These are phyloP conservation scores for Pseudohyphozyma bogoriensis DNA, from an alignment of 768 basidiomycete genomes.

Conservation along the genomic window DNA sequence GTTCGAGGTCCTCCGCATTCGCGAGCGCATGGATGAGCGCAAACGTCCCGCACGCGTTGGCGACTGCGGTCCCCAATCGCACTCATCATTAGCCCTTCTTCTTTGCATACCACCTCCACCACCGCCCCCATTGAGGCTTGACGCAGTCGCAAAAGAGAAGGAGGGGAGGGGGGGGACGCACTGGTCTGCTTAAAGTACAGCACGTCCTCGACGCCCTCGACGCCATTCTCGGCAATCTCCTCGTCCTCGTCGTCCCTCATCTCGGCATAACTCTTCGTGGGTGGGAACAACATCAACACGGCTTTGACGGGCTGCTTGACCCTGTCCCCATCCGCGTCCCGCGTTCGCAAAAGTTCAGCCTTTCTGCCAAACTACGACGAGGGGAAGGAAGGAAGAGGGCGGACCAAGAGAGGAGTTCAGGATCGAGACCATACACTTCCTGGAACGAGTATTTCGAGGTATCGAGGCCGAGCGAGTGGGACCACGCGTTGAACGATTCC, in stretches of 20 bases:
- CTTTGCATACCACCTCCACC: not conserved
- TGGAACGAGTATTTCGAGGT: slow-evolving; percentile 12
- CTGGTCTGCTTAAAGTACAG: slow-evolving; percentile 77
- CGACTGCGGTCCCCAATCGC: slow-evolving; percentile 43
- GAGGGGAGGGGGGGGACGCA: not conserved
- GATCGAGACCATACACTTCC: slow-evolving; percentile 27
- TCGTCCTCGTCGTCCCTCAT: slow-evolving; percentile 42
- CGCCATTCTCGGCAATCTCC: slow-evolving; percentile 53
- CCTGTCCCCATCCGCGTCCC: too few relatives aligned
- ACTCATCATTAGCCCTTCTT: not conserved
- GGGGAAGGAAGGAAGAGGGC: too few relatives aligned
- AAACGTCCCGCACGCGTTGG: slow-evolving; percentile 81
- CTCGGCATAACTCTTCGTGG: slow-evolving; percentile 39
- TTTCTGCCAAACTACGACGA: too few relatives aligned
- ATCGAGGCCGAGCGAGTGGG: slow-evolving; percentile 18
- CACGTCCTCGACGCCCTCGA: slow-evolving; percentile 52
- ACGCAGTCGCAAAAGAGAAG: not conserved
- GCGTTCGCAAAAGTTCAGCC: too few relatives aligned
- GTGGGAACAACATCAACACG: slow-evolving; percentile 75
- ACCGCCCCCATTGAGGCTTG: too few relatives aligned
- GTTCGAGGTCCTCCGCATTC: slow-evolving; percentile 48
- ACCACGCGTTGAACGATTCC: slow-evolving; percentile 20
- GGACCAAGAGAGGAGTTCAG: slow-evolving; percentile 53
- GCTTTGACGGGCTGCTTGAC: slow-evolving; percentile 70
- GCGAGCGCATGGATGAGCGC: slow-evolving; percentile 70